Evolutionary conservation across 2,329 filamentous ascomycete species (phyloP).

Genomic region (Colletotrichum plurivorum): DNA sequence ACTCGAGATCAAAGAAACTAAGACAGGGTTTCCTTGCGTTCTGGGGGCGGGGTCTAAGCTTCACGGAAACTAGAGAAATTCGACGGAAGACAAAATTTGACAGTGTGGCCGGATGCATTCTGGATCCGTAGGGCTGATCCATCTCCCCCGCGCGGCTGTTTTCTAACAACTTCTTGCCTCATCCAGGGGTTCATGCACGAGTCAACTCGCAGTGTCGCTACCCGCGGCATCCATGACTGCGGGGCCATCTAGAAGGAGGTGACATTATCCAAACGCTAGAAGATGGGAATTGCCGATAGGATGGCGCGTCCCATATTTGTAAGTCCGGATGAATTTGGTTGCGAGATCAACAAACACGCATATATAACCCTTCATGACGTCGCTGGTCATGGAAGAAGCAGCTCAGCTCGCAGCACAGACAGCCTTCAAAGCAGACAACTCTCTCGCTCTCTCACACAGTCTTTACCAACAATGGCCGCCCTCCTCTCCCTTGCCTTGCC

Average conservation of each 20-base stretch:
- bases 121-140: not conserved
- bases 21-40: too few species aligned
- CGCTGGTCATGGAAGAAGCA: not conserved
- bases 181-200: conserved; percentile 9
- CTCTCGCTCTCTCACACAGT: not conserved
- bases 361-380: not conserved
- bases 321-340: not conserved
- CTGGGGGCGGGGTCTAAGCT: too few species aligned
- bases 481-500: conserved; percentile 6
- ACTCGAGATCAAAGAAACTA: too few species aligned
- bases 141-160: too few species aligned
- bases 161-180: not conserved
- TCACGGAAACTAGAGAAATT: too few species aligned
- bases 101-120: not conserved
- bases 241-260: not conserved
- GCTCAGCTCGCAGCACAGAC: too few species aligned
- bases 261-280: not conserved
- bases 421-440: not conserved
- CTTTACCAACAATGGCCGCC: not conserved
- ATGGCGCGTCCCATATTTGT: not conserved
- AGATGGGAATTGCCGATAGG: not conserved
- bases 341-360: not conserved
- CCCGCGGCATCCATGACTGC: conserved; percentile 16
- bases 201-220: conserved; percentile 11
- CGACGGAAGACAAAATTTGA: not conserved